Base-by-base conservation (phyloP, 257 asterid genomes). In the Avicennia marina region DNA sequence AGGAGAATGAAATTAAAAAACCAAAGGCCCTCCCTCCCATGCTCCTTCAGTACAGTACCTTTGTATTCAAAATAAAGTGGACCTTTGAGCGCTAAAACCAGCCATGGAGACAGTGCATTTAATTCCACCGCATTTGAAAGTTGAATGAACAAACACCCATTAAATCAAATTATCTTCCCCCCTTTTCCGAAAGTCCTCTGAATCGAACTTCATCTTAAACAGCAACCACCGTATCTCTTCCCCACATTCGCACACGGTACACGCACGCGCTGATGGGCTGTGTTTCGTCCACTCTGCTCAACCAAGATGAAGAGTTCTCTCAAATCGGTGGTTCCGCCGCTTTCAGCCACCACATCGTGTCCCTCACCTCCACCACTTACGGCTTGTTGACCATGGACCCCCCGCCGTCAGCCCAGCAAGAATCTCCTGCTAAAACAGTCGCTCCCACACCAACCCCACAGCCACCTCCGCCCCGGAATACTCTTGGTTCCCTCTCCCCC, bases 291-390 rank as follows among this genome's bases (percentile, higher is more conserved):
- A 51, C 98, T 38, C 69, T 88, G 36, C 84, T 87, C 38, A 68
- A 56, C 64, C 84, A 70, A 40, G 95, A 91, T 47, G 89, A 81
- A 2, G 95, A 88, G 6, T 85, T 85, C 80, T 41, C 86, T 64
- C 84, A 81, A 53, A 78, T 90, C 60, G 89, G 94, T 7, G 90
- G 77, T 58, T 77, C 93, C 0, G 60, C 85, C 59, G 81, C 83
- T 29, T 81, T 91, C 72, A 81, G 81, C 70, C 94, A 91, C 82
- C 98, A 91, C 87, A 81, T 91, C 68, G 98, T 91, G 15, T 88
- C 95, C 45, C 95, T 88, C 53, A 88, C 96, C 67, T 91, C 98
- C 81, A 78, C 98, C 53, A 85, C 98, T 11, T 88, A 91, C 66
- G 98, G 98, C 17, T 71, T 91, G 20, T 20, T 91, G 4, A 75